phyloP scores from a whole-genome alignment of 768 basidiomycete genomes.

The Pleurotus pulmonarius region DNA sequence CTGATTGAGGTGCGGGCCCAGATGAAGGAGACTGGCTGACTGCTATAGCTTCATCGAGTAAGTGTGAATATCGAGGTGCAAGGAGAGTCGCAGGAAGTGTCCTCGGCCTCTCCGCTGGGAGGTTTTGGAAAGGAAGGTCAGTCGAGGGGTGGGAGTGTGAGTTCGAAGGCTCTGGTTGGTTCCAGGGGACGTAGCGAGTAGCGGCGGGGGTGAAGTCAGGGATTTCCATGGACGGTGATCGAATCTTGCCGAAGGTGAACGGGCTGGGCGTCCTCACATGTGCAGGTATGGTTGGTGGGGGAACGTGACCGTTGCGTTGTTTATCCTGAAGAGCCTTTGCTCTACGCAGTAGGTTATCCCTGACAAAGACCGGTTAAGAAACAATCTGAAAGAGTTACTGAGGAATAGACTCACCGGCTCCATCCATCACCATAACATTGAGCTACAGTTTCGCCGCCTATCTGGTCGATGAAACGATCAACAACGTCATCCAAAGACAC shows the following conservation, averaged over 20 bases:
- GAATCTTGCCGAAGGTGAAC: slow-evolving; percentile 9
- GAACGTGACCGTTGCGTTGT: slow-evolving; percentile 53
- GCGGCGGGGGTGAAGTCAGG: slow-evolving; percentile 51
- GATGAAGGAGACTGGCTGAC: slow-evolving; percentile 24
- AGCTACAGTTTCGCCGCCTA: slow-evolving; percentile 42
- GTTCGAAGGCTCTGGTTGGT: not conserved
- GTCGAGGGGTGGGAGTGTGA: slow-evolving; percentile 3
- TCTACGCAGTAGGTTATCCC: slow-evolving; percentile 49
- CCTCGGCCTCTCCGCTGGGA: slow-evolving; percentile 21
- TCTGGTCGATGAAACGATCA: slow-evolving; percentile 45
- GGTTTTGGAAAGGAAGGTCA: slow-evolving; percentile 25
- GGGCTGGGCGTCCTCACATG: slow-evolving; percentile 10
- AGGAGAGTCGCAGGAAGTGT: slow-evolving; percentile 38
- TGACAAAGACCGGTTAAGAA: slow-evolving; percentile 18
- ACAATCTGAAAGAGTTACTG: slow-evolving; percentile 1
- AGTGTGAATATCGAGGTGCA: slow-evolving; percentile 55
- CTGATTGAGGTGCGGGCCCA: slow-evolving; percentile 1
- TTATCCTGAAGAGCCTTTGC: slow-evolving; percentile 55
- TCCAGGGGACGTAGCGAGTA: slow-evolving; percentile 24
- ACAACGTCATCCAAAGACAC: slow-evolving; percentile 58
- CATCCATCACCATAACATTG: slow-evolving; percentile 45
- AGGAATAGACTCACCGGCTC: slow-evolving; percentile 44
- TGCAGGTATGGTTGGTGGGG: slow-evolving; percentile 45
- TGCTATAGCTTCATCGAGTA: slow-evolving; percentile 51
- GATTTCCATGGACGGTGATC: slow-evolving; percentile 32